Evolutionary conservation across 2,329 filamentous ascomycete species (phyloP), one percentile per base, ranked within the genome.

Genomic region (Beauveria australis): DNA sequence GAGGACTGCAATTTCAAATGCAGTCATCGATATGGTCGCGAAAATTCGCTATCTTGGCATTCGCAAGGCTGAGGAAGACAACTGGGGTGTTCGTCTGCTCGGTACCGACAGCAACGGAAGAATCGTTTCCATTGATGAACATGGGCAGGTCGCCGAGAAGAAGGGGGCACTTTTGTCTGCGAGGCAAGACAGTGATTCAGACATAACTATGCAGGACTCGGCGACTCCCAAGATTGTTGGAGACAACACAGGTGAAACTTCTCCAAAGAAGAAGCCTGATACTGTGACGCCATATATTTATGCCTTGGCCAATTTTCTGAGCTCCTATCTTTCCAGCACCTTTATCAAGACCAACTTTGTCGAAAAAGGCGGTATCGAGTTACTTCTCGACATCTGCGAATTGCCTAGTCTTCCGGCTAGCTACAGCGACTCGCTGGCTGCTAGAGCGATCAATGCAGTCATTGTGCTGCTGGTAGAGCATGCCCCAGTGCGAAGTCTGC

Each of bases 21-120:
- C 91, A n/a, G 86, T 96, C 18, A 82, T 95, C 62, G 87, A 92
- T 64, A 96, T 97, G 91, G 85, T 96, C 63, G 87, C 87, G 40
- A 85, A 91, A 58, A 88, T 99, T 41, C 84, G 86, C 46, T 81
- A 89, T 64, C 77, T 97, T 26, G 91, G 89, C 65, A 83, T 84
- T 55, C 79, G 81, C 47, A 89, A 91, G 70, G 87, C 91, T 3
- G 81, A 81, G 67, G 80, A 82, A 46, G 79, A 84, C 58, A 87
- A 87, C 30, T 87, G 89, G 76, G 94, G 94, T 54, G 85, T 89
- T 0, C 95, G 92, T 68, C 79, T 99, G 19, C 87, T 89, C 77
- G 77, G 85, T 19, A 78, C 82, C 49, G 80, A 83, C 63, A 72
- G 80, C 3, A 74, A 83, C 49, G 86, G 84, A 28, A 83, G 83